Base-by-base conservation (phyloP, 306 rosid genomes). In the Glycine latifolia region DNA sequence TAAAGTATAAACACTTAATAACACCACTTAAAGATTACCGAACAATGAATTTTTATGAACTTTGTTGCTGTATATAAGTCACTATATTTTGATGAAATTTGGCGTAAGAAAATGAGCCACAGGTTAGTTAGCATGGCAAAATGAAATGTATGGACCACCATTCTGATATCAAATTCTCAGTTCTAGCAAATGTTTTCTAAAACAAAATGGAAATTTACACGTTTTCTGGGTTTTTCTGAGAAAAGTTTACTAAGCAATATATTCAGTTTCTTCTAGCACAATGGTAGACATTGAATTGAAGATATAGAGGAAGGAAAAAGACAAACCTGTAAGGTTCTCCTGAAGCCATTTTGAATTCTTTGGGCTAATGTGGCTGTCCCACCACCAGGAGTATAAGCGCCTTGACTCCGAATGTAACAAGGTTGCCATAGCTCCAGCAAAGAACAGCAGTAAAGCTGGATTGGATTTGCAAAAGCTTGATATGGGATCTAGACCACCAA, bases 301-400 rank as follows among this genome's bases (percentile, higher is more conserved):
- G 66, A 20, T 47, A 35, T n/a, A 63, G 35, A 56, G 66, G 71
- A 79, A 52, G 61, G 67, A 79, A 69, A 70, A 74, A 47, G 47
- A 61, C 79, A 65, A 49, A 94, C 99, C 99, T 86, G 93, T 88
- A 77, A 96, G 99, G 80, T 96, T 94, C 54, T 96, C 99, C 87
- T 94, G 98, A 79, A 96, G 98, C 99, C 99, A 96, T 91, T 94
- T 96, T 3, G 99, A 96, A 84, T 92, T 94, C 83, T 91, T 94
- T 41, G 99, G 99, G 83, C 97, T 90, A 72, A 87, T 92, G 86
- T 96, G 99, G 79, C 99, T 96, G 78, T 96, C 99, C 99, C 99
- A 96, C 99, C 99, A 96, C 99, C 99, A 96, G 73, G 99, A 96
- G 85, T 96, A 96, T 71, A 96, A 82, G 71, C 97, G 97, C 82